Evolutionary conservation across 306 rosid species (phyloP), one percentile per base, ranked within the genome.

Genomic region (Gastrolobium bilobum): DNA sequence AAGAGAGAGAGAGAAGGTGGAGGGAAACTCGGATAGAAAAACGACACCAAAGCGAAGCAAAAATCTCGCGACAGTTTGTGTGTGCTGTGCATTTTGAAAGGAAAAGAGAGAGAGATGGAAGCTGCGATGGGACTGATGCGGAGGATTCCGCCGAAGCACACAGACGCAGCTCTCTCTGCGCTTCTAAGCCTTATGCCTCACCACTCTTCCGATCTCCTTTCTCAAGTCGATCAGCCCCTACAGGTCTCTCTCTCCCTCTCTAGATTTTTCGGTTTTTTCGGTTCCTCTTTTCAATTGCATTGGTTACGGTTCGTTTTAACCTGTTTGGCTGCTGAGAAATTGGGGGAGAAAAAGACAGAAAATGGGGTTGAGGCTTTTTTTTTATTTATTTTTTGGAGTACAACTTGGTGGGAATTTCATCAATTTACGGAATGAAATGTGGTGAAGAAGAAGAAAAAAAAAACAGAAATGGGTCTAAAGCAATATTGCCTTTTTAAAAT

Each of bases 151-250:
- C 98, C 99, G 2, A 92, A 87, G 81, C 97, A 88, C 86, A 89
- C 89, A n/a, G 97, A 95, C 51, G 87, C 98, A 0, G 94, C 97
- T 60, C 98, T 92, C 57, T 92, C 99, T 2, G 98, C 99, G 13
- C 99, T 91, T 83, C 96, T 95, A 72, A 86, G 90, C 61, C 98
- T 95, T 33, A 79, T 95, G 73, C 99, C 99, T 6, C 90, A 90
- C 34, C 91, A 92, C 80, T 95, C 98, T 56, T 86, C 99, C 83
- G 97, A 95, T 92, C 98, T 95, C 81, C 95, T 92, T 51, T 90
- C 99, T 48, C 99, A 95, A 86, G 93, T 95, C 81, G 99, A 95
- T 77, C 99, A 95, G 80, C 99, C 99, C 14, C 98, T 95, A n/a
- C 99, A 91, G 99, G 99, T 81, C 43, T 33, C 48, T 43, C 61